Evolutionary conservation across 495 filamentous ascomycete genomes (phyloP).

Genomic region (Haplographium delicatum): DNA sequence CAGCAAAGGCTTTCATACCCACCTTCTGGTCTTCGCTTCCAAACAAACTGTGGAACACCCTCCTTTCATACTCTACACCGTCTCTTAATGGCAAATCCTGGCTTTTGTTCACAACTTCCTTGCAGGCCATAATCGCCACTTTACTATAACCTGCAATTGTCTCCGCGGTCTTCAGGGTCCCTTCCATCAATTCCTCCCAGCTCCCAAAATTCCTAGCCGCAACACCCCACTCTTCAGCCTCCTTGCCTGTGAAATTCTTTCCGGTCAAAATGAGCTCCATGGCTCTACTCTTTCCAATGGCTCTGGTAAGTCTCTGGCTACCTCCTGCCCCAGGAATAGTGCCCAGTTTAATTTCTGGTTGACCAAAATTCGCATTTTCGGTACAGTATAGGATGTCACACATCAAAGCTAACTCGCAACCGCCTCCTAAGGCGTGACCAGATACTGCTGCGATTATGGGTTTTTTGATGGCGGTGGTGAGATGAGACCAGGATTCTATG

Average conservation of each 20-base stretch:
- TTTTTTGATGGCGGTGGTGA: slow-evolving; percentile 76
- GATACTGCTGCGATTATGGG: slow-evolving; percentile 92
- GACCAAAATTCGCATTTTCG: slow-evolving; percentile 76
- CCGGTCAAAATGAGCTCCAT: slow-evolving; percentile 96
- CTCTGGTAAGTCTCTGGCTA: slow-evolving; percentile 78
- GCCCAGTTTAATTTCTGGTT: slow-evolving; percentile 94
- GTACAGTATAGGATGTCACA: slow-evolving; percentile 91
- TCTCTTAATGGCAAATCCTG: slow-evolving; percentile 81
- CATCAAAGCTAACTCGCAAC: slow-evolving; percentile 98
- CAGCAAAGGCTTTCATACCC: slow-evolving; percentile 91
- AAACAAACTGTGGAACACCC: slow-evolving; percentile 89
- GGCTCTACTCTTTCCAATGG: slow-evolving; percentile 81
- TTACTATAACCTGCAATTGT: slow-evolving; percentile 76
- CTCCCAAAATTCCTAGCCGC: slow-evolving; percentile 77
- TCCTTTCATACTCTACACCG: slow-evolving; percentile 89
- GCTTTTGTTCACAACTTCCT: slow-evolving; percentile 97
- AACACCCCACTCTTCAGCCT: slow-evolving; percentile 87
- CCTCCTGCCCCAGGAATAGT: slow-evolving; percentile 91
- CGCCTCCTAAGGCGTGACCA: slow-evolving; percentile 89
- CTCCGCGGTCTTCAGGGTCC: slow-evolving; percentile 74
- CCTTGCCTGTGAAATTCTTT: slow-evolving; percentile 68
- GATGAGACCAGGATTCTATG: slow-evolving; percentile 86
- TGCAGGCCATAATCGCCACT: slow-evolving; percentile 82
- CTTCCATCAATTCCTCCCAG: slow-evolving; percentile 76
- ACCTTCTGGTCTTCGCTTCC: slow-evolving; percentile 95